Evolutionary conservation across 371 early-diverging fungal species (phyloP).

Genomic region (Capillidium heterosporum): DNA sequence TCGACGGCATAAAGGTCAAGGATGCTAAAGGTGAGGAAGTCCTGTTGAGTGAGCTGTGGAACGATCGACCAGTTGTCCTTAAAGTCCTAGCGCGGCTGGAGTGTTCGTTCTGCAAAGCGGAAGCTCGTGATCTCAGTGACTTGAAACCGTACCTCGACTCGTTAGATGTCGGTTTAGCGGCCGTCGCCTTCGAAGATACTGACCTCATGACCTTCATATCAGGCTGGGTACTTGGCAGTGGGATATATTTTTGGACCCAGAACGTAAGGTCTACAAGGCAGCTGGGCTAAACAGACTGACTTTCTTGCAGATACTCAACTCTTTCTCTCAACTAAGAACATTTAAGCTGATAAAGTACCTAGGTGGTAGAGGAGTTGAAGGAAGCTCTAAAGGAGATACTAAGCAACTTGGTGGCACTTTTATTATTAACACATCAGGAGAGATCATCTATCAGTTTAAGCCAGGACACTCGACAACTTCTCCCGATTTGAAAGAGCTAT

Average conservation of each 20-base stretch:
- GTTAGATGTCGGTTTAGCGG: background rate
- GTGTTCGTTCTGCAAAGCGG: background rate
- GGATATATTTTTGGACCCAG: background rate
- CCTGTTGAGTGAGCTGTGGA: background rate
- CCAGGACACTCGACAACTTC: background rate
- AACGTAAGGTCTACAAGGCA: background rate
- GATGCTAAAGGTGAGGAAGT: background rate
- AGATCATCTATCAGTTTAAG: background rate
- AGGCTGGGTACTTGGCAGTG: background rate
- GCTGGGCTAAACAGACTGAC: background rate
- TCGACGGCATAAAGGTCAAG: background rate
- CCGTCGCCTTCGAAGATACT: background rate
- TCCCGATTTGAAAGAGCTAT: constrained; percentile 2
- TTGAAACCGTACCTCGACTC: background rate
- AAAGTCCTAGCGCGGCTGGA: background rate
- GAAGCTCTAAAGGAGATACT: background rate
- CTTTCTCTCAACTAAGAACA: background rate
- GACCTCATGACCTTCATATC: background rate
- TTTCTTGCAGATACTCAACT: background rate
- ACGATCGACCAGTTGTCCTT: background rate
- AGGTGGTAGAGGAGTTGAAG: background rate
- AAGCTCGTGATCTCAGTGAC: background rate
- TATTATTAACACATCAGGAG: background rate
- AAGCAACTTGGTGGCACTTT: background rate
- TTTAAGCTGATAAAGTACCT: background rate